Percentiles rank a stretch among this genome's conserved stretches.
These are phyloP conservation scores for Globisporangium uncinulatum DNA, from an alignment of 352 stramenopile species.

Conservation along the genomic window DNA sequence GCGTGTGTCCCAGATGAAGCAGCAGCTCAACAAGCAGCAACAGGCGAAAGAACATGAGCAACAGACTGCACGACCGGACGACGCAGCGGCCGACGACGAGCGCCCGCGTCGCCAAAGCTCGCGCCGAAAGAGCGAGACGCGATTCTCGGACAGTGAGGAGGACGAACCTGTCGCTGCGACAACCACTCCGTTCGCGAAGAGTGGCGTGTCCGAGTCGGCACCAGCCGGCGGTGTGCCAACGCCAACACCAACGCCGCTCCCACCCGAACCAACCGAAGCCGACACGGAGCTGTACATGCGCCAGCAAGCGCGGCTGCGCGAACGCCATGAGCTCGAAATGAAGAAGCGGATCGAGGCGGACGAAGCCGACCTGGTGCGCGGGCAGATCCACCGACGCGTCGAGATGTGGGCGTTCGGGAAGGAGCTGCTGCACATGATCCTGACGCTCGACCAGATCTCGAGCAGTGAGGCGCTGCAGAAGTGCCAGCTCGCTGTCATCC, in stretches of 20 bases:
- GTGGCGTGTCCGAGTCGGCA: conserved; percentile 10
- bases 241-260: conserved; percentile 32
- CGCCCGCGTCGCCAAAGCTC: conserved; percentile 17
- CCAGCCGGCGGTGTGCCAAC: neutral
- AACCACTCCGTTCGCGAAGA: neutral
- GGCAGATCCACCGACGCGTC: conserved; percentile 67
- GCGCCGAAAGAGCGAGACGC: conserved; percentile 39
- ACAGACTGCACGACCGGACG: conserved; percentile 22
- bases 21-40: conserved; percentile 76
- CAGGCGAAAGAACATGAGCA: conserved; percentile 40
- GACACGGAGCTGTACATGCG: conserved; percentile 76
- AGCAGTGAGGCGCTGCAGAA: conserved; percentile 66
- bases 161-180: conserved; percentile 12
- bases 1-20: conserved; percentile 77
- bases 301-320: conserved; percentile 75
- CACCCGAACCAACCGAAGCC: conserved; percentile 59
- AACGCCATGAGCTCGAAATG: conserved; percentile 76
- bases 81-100: conserved; percentile 23
- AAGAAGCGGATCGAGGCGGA: conserved; percentile 78
- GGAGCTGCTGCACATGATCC: conserved; percentile 75
- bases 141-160: conserved; percentile 58
- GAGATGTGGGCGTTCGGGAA: conserved; percentile 86
- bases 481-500: conserved; percentile 70
- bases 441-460: conserved; percentile 81
- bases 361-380: conserved; percentile 70